Conservation (phyloP, 305 asterid species). For the Fraxinus albicans region DNA sequence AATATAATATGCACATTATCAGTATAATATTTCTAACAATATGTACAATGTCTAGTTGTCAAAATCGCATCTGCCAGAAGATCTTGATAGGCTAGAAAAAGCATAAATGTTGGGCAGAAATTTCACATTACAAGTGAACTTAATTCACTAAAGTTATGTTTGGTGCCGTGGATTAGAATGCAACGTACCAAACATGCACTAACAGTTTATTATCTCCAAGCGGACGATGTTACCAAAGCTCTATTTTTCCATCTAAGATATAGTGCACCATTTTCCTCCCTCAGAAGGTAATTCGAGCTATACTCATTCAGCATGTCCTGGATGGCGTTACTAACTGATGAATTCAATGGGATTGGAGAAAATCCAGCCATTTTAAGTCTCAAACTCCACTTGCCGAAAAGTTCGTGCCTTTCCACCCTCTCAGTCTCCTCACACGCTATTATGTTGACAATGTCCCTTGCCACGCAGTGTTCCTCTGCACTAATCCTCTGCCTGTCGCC, state of each 20-base stretch:
- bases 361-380: slow-evolving; percentile 34
- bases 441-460: slow-evolving; percentile 32
- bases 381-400: slow-evolving; percentile 34
- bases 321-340: neutral
- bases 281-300: neutral
- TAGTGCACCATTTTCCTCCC: neutral
- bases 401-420: slow-evolving; percentile 34
- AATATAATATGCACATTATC: too few relatives aligned
- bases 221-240: neutral
- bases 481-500: slow-evolving; percentile 47
- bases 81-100: neutral
- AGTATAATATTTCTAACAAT: too few relatives aligned
- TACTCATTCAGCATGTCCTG: slow-evolving; percentile 8
- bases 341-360: slow-evolving; percentile 1
- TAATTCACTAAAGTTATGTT: neutral
- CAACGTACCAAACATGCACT: neutral
- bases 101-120: neutral
- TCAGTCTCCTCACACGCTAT: slow-evolving; percentile 36
- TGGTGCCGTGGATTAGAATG: neutral
- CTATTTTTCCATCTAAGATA: slow-evolving; percentile 3
- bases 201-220: slow-evolving; percentile 15
- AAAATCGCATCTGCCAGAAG: neutral
- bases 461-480: slow-evolving; percentile 35
- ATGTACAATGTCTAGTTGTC: neutral
- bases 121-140: neutral